Conservation (phyloP, 2,329 filamentous ascomycete genomes). For the Pseudopithomyces maydicus region DNA sequence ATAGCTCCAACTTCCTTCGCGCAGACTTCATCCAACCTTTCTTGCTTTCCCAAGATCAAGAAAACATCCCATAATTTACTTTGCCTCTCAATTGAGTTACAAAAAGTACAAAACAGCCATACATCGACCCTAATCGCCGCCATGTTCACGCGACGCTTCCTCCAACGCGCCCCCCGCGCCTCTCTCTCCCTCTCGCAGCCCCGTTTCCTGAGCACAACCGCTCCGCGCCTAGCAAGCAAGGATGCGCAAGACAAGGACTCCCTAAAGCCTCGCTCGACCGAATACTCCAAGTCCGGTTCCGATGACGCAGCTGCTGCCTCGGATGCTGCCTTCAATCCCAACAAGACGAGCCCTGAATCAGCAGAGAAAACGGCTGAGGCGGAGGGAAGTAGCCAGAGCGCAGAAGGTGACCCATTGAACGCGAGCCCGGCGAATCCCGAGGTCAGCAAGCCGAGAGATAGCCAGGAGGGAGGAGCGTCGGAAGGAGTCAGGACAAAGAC, state of each 20-base stretch:
- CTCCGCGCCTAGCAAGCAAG: slow-evolving; percentile 41
- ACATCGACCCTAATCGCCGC: slow-evolving; percentile 10
- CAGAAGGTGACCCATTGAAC: slow-evolving; percentile 52
- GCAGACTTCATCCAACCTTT: not conserved
- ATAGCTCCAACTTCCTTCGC: slow-evolving; percentile 4
- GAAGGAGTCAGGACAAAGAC: slow-evolving; percentile 30
- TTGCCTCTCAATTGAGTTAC: not conserved
- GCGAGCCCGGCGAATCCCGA: slow-evolving; percentile 66
- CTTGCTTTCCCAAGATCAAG: slow-evolving; percentile 2
- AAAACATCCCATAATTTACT: not conserved
- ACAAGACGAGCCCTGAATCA: slow-evolving; percentile 69
- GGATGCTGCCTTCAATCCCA: slow-evolving; percentile 71
- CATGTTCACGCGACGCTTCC: slow-evolving; percentile 31
- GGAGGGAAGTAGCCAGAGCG: slow-evolving; percentile 33
- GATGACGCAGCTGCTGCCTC: slow-evolving; percentile 62
- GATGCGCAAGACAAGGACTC: slow-evolving; percentile 58
- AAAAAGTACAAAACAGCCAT: not conserved
- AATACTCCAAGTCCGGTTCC: slow-evolving; percentile 71
- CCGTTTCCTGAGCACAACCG: slow-evolving; percentile 29
- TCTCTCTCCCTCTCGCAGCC: slow-evolving; percentile 11
- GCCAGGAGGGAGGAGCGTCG: slow-evolving; percentile 46
- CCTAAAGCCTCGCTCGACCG: slow-evolving; percentile 68
- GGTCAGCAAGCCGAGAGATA: slow-evolving; percentile 56
- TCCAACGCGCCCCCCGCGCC: slow-evolving; percentile 11
- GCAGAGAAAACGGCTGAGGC: slow-evolving; percentile 52